Conservation (phyloP, 192 early-diverging fungal species). For the Fimicolochytrium jonesii region DNA sequence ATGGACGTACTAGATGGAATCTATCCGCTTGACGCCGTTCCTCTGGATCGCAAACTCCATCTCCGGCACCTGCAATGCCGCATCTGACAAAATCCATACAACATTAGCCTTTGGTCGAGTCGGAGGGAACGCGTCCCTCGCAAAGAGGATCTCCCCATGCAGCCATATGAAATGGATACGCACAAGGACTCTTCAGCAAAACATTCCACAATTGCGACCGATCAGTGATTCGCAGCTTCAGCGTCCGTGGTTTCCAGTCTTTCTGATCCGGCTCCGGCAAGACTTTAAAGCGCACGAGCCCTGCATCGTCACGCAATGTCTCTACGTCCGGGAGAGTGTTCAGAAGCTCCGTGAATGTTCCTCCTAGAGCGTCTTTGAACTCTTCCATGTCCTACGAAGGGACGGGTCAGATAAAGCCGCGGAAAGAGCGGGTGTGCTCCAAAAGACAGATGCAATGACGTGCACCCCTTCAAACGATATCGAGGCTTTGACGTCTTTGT, state of each 20-base stretch:
- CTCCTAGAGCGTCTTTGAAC: conserved; percentile 20
- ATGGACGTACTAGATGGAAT: conserved; percentile 13
- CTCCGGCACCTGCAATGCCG: conserved; percentile 14
- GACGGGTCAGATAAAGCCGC: background rate
- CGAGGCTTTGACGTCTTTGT: too few species aligned
- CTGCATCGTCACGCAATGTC: conserved; percentile 13
- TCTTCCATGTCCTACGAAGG: conserved; percentile 4
- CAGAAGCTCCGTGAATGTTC: conserved; percentile 9
- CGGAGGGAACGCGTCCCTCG: background rate
- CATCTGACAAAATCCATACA: conserved; percentile 9
- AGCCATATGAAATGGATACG: background rate
- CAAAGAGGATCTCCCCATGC: background rate
- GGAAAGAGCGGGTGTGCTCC: background rate
- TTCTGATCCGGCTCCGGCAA: conserved; percentile 6
- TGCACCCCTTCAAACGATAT: too few species aligned
- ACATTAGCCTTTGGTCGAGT: too few species aligned
- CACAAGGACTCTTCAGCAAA: conserved; percentile 10
- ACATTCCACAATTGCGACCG: conserved; percentile 17
- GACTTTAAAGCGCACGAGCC: conserved; percentile 7
- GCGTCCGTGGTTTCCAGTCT: conserved; percentile 10
- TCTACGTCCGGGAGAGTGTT: conserved; percentile 20
- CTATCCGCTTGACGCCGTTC: conserved; percentile 17
- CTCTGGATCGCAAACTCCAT: conserved; percentile 28
- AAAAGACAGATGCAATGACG: background rate
- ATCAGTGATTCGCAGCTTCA: conserved; percentile 5